Evolutionary conservation across 495 filamentous ascomycete genomes (phyloP), one percentile per base, ranked within the genome.

Genomic region (Talaromyces borbonicus): DNA sequence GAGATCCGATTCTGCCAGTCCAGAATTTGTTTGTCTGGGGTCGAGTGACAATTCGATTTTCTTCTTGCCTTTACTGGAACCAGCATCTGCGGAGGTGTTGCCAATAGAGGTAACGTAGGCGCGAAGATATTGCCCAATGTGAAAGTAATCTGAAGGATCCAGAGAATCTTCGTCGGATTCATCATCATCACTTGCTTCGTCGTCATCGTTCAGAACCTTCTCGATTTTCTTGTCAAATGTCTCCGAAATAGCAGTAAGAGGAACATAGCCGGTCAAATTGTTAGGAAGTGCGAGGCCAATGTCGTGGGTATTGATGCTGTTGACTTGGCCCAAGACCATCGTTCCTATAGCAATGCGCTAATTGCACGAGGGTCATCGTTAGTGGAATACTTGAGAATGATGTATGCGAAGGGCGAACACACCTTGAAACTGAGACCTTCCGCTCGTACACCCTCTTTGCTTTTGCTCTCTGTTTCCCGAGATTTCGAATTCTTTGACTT

Each of bases 401-500:
- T 36, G 22, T 24, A 20, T 18, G 8, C 16, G n/a, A 29, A 19
- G 9, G 37, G n/a, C n/a, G 51, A 46, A 48, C 69, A 44, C 66
- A 88, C 87, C 77, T 94, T 95, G 68, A 83, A 95, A 60, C 83
- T 94, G 39, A 97, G 65, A 32, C 86, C 78, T 57, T 97, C 88
- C 49, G 94, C 81, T 56, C 80, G 84, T 43, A 89, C 74, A 45
- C 57, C 61, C 38, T 79, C 65, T 43, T 87, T 72, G 23, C 66
- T 58, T 8, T 52, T 26, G 8, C 53, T 71, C 41, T 77, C 71
- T 30, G 69, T 55, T 15, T 57, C 51, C 65, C 52, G 42, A 54
- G 54, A 32, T 46, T 56, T 61, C 43, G 53, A 46, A 46, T 66
- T 61, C 49, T 68, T 73, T 51, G 62, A 59, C 54, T 71, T 73